Conservation (phyloP, 2,329 filamentous ascomycete genomes). For the Fusarium piperis region DNA sequence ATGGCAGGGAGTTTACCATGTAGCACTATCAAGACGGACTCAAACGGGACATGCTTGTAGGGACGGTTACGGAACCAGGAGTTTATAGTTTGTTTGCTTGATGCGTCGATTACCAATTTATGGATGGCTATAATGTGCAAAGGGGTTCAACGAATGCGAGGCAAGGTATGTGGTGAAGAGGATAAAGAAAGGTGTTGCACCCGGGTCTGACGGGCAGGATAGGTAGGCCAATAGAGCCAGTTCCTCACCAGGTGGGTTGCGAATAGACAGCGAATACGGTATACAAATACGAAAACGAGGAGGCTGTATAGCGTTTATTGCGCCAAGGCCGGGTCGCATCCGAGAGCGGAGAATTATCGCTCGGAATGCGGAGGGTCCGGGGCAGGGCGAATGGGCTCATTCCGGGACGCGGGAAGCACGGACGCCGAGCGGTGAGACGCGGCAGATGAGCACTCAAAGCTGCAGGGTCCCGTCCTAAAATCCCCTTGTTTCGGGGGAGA, state of each 20-base stretch:
- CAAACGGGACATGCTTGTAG: slow-evolving; percentile 27
- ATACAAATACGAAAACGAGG: slow-evolving; percentile 40
- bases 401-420: slow-evolving; percentile 29
- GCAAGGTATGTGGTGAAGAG: slow-evolving; percentile 15
- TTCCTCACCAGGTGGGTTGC: background rate
- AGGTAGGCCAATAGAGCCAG: slow-evolving; percentile 21
- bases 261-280: slow-evolving; percentile 16
- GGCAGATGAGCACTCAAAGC: slow-evolving; percentile 32
- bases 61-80: slow-evolving; percentile 23
- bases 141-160: slow-evolving; percentile 22
- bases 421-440: slow-evolving; percentile 42
- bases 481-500: background rate
- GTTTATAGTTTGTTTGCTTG: slow-evolving; percentile 17
- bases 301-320: background rate
- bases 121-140: slow-evolving; percentile 25
- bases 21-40: slow-evolving; percentile 20
- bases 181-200: slow-evolving; percentile 10
- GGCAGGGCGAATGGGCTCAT: slow-evolving; percentile 22
- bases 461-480: slow-evolving; percentile 28
- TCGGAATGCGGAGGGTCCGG: slow-evolving; percentile 20
- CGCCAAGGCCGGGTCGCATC: slow-evolving; percentile 1
- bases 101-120: slow-evolving; percentile 1
- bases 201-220: background rate
- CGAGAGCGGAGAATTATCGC: slow-evolving; percentile 19
- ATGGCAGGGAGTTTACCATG: background rate